Evolutionary conservation across 345 rosid species (phyloP).

Genomic region (Chamaenerion angustifolium): DNA sequence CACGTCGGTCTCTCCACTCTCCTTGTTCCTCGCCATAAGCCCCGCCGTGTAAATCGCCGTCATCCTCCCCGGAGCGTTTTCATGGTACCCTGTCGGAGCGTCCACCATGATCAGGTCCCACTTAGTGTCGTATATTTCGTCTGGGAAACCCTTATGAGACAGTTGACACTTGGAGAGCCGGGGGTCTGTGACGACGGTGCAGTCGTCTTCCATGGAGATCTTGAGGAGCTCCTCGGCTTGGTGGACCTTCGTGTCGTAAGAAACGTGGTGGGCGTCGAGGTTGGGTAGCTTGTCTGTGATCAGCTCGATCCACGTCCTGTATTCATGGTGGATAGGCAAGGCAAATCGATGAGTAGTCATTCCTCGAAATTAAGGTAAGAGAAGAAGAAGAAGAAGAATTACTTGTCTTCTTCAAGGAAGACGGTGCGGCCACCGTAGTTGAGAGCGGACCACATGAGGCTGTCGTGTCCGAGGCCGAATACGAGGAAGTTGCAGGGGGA

Average conservation of each 20-base stretch:
- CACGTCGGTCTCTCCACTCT: constrained; percentile 54
- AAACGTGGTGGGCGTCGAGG: constrained; percentile 62
- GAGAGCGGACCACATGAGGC: constrained; percentile 86
- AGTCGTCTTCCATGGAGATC: constrained; percentile 25
- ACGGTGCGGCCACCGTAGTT: constrained; percentile 77
- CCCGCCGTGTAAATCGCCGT: constrained; percentile 75
- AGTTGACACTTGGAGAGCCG: constrained; percentile 46
- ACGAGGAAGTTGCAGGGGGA: constrained; percentile 84
- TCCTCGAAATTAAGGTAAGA: too few relatives aligned
- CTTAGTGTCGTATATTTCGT: constrained; percentile 41
- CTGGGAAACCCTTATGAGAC: constrained; percentile 52
- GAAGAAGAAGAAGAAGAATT: too few relatives aligned
- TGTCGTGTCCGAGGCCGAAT: constrained; percentile 80
- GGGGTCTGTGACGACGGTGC: constrained; percentile 38
- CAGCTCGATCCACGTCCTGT: constrained; percentile 49
- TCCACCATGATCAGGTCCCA: constrained; percentile 98
- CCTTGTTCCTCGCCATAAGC: constrained; percentile 57
- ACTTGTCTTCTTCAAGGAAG: constrained; percentile 63
- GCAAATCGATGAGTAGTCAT: too few relatives aligned
- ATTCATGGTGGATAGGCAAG: too few relatives aligned
- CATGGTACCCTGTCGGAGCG: constrained; percentile 79
- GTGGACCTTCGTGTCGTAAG: constrained; percentile 49
- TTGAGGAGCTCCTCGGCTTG: constrained; percentile 41
- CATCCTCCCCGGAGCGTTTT: constrained; percentile 86
- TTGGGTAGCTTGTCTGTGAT: constrained; percentile 31